Percentiles rank a stretch among this genome's conserved stretches.
phyloP scores from a whole-genome alignment of 108 stramenopile genomes.

The Cyclostephanos tholiformis region DNA sequence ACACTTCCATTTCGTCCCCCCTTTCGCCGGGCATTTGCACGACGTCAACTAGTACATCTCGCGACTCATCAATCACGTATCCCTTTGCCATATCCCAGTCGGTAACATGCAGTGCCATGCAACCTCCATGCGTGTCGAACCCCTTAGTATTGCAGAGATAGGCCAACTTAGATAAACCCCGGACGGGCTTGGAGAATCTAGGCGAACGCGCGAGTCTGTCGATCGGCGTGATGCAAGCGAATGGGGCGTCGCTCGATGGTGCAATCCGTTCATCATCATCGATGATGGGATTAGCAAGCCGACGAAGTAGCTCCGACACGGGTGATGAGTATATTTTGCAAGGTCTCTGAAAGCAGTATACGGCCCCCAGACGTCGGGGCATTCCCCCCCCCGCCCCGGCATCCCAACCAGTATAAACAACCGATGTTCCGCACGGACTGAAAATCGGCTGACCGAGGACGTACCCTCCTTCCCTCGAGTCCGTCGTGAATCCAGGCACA shows the following conservation, averaged over 20 bases:
- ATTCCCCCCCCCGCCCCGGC: conserved; percentile 65
- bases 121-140: conserved; percentile 74
- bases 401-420: conserved; percentile 83
- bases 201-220: conserved; percentile 69
- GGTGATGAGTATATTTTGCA: conserved; percentile 68
- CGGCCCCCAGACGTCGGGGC: conserved; percentile 73
- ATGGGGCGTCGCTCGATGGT: conserved; percentile 18
- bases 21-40: conserved; percentile 42
- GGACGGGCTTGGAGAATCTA: conserved; percentile 45
- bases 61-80: conserved; percentile 17
- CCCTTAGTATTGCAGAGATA: conserved; percentile 60
- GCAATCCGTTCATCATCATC: conserved; percentile 4
- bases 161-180: conserved; percentile 43
- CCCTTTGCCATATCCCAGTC: conserved; percentile 45
- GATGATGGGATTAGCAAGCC: conserved; percentile 27
- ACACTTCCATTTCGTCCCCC: conserved; percentile 25
- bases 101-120: conserved; percentile 57
- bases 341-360: conserved; percentile 73
- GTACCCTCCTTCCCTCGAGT: conserved; percentile 36
- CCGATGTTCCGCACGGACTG: conserved; percentile 50
- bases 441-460: conserved; percentile 67
- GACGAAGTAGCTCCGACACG: conserved; percentile 43
- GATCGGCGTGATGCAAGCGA: conserved; percentile 52
- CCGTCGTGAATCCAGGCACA: conserved; percentile 50
- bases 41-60: conserved; percentile 35